These are phyloP conservation scores for Fraxinus velutina DNA, from an alignment of 305 asterid genomes.

Conservation along the genomic window DNA sequence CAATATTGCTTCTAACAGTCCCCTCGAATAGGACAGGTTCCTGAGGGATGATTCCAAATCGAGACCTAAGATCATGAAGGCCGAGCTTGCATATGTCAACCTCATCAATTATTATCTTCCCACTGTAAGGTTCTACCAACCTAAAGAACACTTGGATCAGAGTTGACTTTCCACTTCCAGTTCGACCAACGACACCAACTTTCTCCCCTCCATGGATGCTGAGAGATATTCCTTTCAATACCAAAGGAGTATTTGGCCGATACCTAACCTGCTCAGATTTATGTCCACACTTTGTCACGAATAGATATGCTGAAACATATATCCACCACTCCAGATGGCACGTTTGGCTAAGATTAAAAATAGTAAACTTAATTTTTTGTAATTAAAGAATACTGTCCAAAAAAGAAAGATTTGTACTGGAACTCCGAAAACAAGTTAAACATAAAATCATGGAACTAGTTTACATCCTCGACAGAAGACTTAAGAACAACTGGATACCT, in stretches of 20 bases:
- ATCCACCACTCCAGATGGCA: neutral
- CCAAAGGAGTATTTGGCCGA: conserved; percentile 58
- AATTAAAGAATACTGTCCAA: neutral
- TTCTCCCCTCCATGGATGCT: conserved; percentile 57
- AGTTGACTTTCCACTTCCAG: conserved; percentile 79
- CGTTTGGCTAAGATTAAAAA: neutral
- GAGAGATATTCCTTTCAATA: conserved; percentile 57
- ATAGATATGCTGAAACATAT: neutral
- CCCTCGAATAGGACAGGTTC: conserved; percentile 71
- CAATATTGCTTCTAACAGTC: conserved; percentile 62
- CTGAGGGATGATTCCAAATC: conserved; percentile 76
- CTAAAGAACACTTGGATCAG: conserved; percentile 69
- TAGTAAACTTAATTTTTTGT: neutral
- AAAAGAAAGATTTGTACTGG: neutral
- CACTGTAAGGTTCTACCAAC: conserved; percentile 59
- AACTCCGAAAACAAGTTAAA: neutral
- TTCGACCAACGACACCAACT: conserved; percentile 70
- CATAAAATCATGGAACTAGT: neutral
- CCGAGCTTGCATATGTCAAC: conserved; percentile 57
- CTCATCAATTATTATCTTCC: conserved; percentile 54
- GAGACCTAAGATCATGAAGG: conserved; percentile 63
- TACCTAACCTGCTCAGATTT: conserved; percentile 57
- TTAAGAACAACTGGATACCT: conserved; percentile 38
- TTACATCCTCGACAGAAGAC: neutral
- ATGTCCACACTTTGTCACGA: neutral